Base-by-base conservation (phyloP, 1,284 basidiomycete genomes). In the Cutaneotrichosporon sp. region DNA sequence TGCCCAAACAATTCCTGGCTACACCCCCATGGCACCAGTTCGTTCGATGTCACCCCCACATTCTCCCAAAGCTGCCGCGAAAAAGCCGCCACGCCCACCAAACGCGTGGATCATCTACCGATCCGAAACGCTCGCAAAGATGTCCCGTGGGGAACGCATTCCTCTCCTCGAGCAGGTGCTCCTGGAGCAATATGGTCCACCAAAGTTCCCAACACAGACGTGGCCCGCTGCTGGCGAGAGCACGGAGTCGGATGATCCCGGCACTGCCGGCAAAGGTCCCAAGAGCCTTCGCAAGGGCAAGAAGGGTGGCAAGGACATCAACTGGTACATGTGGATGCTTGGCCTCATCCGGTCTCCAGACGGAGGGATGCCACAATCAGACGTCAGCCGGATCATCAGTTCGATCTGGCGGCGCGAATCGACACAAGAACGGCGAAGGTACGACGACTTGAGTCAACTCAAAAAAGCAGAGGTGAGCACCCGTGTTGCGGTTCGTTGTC, bases 41-140 rank as follows among this genome's bases (percentile, higher is more conserved):
- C 38, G 16, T 24, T 24, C 38, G 7, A 4, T 25, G 3, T 41
- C 38, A 22, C 38, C 38, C 24, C 37, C 35, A n/a, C 11, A 26
- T 17, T 31, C 47, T 5, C 33, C 45, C 14, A 41, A 49, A 22
- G 20, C 41, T 3, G 42, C 42, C 5, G 26, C 33, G 29, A 35
- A 35, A 10, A 58, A 58, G 29, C 42, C 48, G 5, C 52, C 57
- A 25, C 81, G 90, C 0, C 91, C 91, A 3, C 84, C 85, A 16
- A 94, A 94, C 70, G 85, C 90, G 0, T 94, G 89, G 88, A 93
- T 96, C 57, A 64, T 94, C n/a, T 96, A 90, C 70, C 83, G 90
- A 37, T 84, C 85, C 3, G 81, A 84, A 61, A 84, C 81, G 66
- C 78, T 83, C 50, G 27, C 37, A 11, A 49, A 47, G 38, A 39